Conservation (phyloP, 2,329 filamentous ascomycete genomes). For the Sporothrix globosa region DNA sequence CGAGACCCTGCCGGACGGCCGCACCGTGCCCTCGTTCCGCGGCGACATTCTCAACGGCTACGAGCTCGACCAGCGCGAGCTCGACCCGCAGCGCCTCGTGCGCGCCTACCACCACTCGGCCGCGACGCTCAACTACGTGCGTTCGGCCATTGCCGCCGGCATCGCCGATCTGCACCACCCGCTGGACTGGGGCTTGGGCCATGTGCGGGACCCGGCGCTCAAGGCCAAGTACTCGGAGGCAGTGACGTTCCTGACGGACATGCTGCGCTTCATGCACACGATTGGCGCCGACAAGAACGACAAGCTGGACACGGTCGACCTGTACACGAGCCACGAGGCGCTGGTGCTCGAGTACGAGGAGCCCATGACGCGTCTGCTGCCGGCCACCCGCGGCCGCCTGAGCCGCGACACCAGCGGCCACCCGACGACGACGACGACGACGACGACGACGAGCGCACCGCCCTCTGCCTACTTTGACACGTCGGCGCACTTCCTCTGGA, state of each 20-base stretch:
- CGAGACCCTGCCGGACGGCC: constrained; percentile 73
- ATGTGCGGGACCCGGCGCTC: constrained; percentile 80
- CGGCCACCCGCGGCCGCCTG: constrained; percentile 44
- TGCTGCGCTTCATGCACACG: constrained; percentile 89
- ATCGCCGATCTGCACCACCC: constrained; percentile 93
- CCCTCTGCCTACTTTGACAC: constrained; percentile 79
- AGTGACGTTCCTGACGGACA: constrained; percentile 84
- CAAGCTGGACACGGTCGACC: constrained; percentile 86
- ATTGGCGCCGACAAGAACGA: constrained; percentile 86
- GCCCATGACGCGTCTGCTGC: constrained; percentile 66
- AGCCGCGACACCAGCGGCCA: not conserved
- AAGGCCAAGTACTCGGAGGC: constrained; percentile 86
- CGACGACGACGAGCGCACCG: not conserved
- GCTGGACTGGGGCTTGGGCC: constrained; percentile 91
- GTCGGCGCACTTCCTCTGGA: constrained; percentile 96
- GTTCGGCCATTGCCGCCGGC: constrained; percentile 79
- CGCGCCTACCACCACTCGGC: constrained; percentile 95
- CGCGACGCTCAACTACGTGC: constrained; percentile 90
- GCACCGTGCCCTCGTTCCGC: constrained; percentile 84
- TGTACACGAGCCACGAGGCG: constrained; percentile 95
- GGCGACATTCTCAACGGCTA: constrained; percentile 96
- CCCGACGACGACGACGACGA: not conserved
- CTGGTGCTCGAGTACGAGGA: constrained; percentile 94
- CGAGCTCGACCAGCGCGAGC: constrained; percentile 70
- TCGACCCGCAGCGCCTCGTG: constrained; percentile 83